Conservation (phyloP, 1,139 yeast species). For the Saccharomycopsis phalli region DNA sequence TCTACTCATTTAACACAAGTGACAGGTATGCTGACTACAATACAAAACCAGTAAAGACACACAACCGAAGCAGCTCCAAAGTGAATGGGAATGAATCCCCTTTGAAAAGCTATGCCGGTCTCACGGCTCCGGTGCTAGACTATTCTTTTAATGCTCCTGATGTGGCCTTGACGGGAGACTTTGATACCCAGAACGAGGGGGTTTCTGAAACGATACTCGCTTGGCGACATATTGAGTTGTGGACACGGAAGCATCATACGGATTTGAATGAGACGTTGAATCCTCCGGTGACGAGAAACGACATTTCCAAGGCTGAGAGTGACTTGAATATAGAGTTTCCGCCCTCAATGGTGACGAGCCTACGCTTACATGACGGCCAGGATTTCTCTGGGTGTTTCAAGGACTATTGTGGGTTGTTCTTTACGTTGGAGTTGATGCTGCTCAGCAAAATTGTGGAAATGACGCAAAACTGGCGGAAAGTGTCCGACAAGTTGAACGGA, state of each 20-base stretch:
- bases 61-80: too few relatives aligned
- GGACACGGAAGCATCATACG: conserved; percentile 47
- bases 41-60: conserved; percentile 29
- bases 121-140: conserved; percentile 11
- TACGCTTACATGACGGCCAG: conserved; percentile 64
- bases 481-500: conserved; percentile 40
- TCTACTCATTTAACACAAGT: conserved; percentile 56
- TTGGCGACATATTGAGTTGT: conserved; percentile 61
- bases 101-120: too few relatives aligned
- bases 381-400: conserved; percentile 39
- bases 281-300: conserved; percentile 56
- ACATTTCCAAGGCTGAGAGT: conserved; percentile 53
- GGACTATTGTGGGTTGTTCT: conserved; percentile 52
- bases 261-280: conserved; percentile 51
- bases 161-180: conserved; percentile 17
- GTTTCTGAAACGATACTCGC: conserved; percentile 56
- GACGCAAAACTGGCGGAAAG: conserved; percentile 63
- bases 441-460: conserved; percentile 54
- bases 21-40: conserved; percentile 65
- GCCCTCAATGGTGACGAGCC: conserved; percentile 48
- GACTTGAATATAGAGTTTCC: conserved; percentile 54
- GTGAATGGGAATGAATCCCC: conserved; percentile 21
- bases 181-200: conserved; percentile 36
- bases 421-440: conserved; percentile 56
- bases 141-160: conserved; percentile 16